Base-by-base conservation (phyloP, 768 basidiomycete genomes). In the Mycena leptocephala region DNA sequence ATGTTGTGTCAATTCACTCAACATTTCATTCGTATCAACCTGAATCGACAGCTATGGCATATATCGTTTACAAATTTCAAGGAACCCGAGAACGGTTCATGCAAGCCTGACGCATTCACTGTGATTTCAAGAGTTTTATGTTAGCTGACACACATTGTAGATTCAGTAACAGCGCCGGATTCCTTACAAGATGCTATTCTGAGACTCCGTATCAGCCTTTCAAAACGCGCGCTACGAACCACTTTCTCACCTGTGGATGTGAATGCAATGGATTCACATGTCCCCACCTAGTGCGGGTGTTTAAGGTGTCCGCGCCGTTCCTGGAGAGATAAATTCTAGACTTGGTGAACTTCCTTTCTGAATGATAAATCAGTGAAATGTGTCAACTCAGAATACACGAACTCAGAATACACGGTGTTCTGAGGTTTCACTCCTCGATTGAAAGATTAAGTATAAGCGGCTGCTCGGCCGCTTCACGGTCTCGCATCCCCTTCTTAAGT, bases 1-100 rank as follows among this genome's bases (percentile, higher is more conserved):
- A 41, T 63, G n/a, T 41, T 63, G 61, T 63, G 61, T 63, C 61
- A 63, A 63, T 63, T 63, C 61, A 63, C 61, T 63, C 39, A 61
- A 61, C 59, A 63, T 63, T 63, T 63, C 39, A 41, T 63, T 24
- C 61, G 61, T 63, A 63, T 63, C 61, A 41, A 43, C 61, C 61
- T 63, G 61, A 63, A 63, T 63, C 37, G 61, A 63, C 61, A 63
- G 61, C 26, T 63, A 63, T 63, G 35, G 35, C 22, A 41, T 43
- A 41, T 63, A 41, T 41, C 56, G 30, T 58, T 58, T 30, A 58
- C 51, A 53, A 26, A 58, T 33, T n/a, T 58, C 56, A 58, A 58
- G 56, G 56, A 58, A 33, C 56, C 56, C 56, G 30, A 58, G 56
- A 58, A 58, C 56, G 30, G 28, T 33, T 58, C 30, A 58, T 30